Evolutionary conservation across 495 filamentous ascomycete species (phyloP), one percentile per base, ranked within the genome.

Genomic region (Achaetomiella virescens): DNA sequence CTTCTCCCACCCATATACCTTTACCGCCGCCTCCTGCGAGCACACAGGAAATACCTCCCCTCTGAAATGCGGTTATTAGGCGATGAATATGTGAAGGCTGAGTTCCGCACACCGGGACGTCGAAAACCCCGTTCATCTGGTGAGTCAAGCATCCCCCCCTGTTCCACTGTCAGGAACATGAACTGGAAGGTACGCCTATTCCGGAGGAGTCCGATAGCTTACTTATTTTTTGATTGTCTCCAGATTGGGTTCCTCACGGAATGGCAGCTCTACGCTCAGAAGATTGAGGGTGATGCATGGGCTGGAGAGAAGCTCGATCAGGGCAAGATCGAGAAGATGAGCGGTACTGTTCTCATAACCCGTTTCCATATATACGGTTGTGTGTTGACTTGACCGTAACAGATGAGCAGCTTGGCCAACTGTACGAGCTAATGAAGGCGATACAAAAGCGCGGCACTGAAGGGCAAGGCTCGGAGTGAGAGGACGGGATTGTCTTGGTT

Each of bases 191-290:
- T n/a, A n/a, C n/a, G n/a, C n/a, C n/a, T n/a, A n/a, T n/a, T n/a
- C n/a, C n/a, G n/a, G n/a, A n/a, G n/a, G n/a, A n/a, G n/a, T n/a
- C n/a, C n/a, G n/a, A n/a, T n/a, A n/a, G n/a, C n/a, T 6, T 20
- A 47, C 51, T 25, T 35, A 35, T 22, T 37, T 25, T 38, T n/a
- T n/a, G n/a, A n/a, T 24, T 15, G 0, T 49, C 33, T 36, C 8
- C 52, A 95, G 91, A 87, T 97, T 59, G 93, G 93, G 3, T 98
- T 98, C 66, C 75, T 97, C 62, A 92, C 88, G 0, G 91, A 97
- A 71, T 98, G 93, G 93, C 93, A 97, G 67, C 69, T 87, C 29
- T 98, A 97, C 65, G 91, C 89, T 10, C 92, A 98, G 69, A 81
- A 86, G 60, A 65, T 99, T 17, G 93, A 97, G 62, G 90, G 91